Base-by-base conservation (phyloP, 768 basidiomycete genomes). In the Kwoniella newhampshirensis region DNA sequence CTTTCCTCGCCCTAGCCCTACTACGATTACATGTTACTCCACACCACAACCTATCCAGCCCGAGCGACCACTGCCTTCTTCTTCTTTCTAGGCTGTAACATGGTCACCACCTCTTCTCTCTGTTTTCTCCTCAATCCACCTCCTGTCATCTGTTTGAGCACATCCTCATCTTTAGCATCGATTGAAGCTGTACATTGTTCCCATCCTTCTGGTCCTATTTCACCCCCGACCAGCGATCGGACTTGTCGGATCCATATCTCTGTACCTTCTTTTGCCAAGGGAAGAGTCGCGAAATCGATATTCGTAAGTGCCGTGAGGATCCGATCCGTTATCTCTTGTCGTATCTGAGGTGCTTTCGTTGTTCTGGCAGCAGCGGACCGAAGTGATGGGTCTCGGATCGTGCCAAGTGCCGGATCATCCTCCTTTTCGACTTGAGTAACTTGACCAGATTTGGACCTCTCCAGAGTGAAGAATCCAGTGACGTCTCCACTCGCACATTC, bases 401-500 rank as follows among this genome's bases (percentile, higher is more conserved):
- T n/a, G n/a, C n/a, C n/a, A n/a, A n/a, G n/a, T n/a, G n/a, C n/a
- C n/a, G n/a, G n/a, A n/a, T n/a, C n/a, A n/a, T n/a, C n/a, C n/a
- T n/a, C n/a, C n/a, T n/a, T n/a, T n/a, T n/a, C n/a, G n/a, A n/a
- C n/a, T n/a, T n/a, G n/a, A n/a, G n/a, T n/a, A n/a, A n/a, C n/a
- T n/a, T n/a, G n/a, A n/a, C n/a, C n/a, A n/a, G n/a, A n/a, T n/a
- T n/a, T n/a, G n/a, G n/a, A n/a, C n/a, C n/a, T n/a, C 62, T 81
- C 77, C 27, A 83, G 80, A n/a, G 84, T 82, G 73, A 97, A 97
- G 79, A 99, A 99, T 0, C 89, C 94, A 2, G 92, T 97, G 15
- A 94, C 83, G 1, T 89, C 87, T 1, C 93, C 92, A 32, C 86
- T 82, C 42, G 87, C 82, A 71, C 94, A 97, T 77, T 99, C 96